Conservation (phyloP, 805 yeast species). For the Starmerella stellata region DNA sequence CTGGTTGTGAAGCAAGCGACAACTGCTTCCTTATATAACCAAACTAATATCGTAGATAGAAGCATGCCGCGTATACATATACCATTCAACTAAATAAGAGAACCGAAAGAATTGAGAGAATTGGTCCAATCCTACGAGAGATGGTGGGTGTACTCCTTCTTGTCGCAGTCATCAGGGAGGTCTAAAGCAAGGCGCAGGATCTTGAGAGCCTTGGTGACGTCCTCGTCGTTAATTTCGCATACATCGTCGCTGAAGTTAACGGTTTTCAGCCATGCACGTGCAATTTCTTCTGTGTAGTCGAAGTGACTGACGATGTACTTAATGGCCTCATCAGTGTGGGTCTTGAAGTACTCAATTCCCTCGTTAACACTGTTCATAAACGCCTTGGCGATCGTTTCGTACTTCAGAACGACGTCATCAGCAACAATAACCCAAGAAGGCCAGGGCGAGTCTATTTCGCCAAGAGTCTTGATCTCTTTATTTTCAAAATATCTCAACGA, state of each 20-base stretch:
- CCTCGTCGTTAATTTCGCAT: conserved; percentile 31
- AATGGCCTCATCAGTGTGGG: conserved; percentile 45
- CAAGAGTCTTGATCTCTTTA: conserved; percentile 63
- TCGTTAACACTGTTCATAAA: conserved; percentile 40
- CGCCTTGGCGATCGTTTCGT: conserved; percentile 15
- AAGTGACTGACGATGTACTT: conserved; percentile 45
- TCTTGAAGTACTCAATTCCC: conserved; percentile 51
- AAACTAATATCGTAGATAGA: no score
- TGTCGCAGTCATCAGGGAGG: conserved; percentile 17
- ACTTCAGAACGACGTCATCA: conserved; percentile 24
- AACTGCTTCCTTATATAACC: no score
- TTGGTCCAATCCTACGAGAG: no score
- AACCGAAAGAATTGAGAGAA: no score
- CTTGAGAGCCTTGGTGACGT: conserved; percentile 37
- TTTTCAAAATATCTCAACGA: conserved; percentile 67
- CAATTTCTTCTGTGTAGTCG: conserved; percentile 64
- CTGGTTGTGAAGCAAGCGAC: no score
- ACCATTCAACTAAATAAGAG: no score
- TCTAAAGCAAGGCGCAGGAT: conserved; percentile 52
- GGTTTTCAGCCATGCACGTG: conserved; percentile 62
- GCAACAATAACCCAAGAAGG: conserved; percentile 78
- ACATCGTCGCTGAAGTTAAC: conserved; percentile 43
- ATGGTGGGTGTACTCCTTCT: conserved; percentile 8
- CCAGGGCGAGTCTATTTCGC: conserved; percentile 90
- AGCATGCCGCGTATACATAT: no score